These are phyloP conservation scores for Anastatica hierochuntica DNA, from an alignment of 345 rosid species.

Conservation along the genomic window DNA sequence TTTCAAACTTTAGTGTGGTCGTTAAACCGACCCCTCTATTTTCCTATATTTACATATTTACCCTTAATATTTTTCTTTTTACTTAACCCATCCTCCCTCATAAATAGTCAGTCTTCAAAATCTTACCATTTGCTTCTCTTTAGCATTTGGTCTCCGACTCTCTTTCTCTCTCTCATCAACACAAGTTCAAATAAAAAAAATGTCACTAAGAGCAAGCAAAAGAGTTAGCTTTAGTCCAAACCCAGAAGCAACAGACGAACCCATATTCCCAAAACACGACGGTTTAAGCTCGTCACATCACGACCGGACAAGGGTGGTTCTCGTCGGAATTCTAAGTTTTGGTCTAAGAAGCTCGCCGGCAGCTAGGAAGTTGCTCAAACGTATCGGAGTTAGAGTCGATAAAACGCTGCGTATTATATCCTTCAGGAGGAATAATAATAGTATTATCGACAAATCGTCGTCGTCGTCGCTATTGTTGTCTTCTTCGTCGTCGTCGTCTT, in stretches of 20 bases:
- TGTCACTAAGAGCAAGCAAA: slow-evolving; percentile 56
- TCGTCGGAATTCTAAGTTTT: slow-evolving; percentile 38
- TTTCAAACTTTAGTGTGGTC: too few relatives aligned
- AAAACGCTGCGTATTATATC: slow-evolving; percentile 46
- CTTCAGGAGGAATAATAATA: slow-evolving; percentile 13
- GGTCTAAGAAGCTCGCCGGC: slow-evolving; percentile 39
- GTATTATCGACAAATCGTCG: too few relatives aligned
- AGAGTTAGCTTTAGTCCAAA: slow-evolving; percentile 65
- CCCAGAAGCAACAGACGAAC: slow-evolving; percentile 28
- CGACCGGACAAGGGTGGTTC: slow-evolving; percentile 27
- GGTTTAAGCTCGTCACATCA: slow-evolving; percentile 16
- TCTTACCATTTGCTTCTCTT: slow-evolving; percentile 17
- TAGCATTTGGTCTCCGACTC: too few relatives aligned
- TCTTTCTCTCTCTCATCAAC: slow-evolving; percentile 18
- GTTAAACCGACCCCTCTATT: too few relatives aligned
- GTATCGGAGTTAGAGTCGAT: slow-evolving; percentile 45
- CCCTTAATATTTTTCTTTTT: neutral
- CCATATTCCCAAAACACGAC: slow-evolving; percentile 34
- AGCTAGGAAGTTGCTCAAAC: slow-evolving; percentile 35
- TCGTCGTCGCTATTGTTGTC: too few relatives aligned
- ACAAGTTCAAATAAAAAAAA: slow-evolving; percentile 20
- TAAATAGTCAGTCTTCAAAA: slow-evolving; percentile 33
- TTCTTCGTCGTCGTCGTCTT: too few relatives aligned
- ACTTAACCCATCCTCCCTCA: slow-evolving; percentile 12
- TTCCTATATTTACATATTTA: too few relatives aligned